Base-by-base conservation (phyloP, 2,329 filamentous ascomycete species). In the Pseudogymnoascus sp. region DNA sequence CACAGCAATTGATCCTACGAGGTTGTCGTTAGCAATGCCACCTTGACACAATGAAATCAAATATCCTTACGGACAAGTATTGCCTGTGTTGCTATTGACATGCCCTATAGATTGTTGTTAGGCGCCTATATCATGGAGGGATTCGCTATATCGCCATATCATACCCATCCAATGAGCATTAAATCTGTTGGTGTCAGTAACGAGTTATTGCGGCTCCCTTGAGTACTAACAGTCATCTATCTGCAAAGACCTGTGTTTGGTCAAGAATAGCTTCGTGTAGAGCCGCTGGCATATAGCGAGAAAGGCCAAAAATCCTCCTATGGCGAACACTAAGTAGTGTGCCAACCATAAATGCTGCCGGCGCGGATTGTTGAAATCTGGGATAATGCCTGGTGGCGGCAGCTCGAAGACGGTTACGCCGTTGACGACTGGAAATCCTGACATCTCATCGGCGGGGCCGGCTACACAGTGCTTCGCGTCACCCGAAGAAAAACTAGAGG, bases 151-250 rank as follows among this genome's bases (percentile, higher is more conserved):
- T 31, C 40, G 61, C 16, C 47, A 33, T 33, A 21, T 33, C 44
- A 11, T 63, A 67, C 25, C 64, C 56, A 37, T 62, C 62, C 50
- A 14, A 44, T 6, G 35, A 62, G 16, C 50, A 63, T 61, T 4
- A 63, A 63, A 31, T 16, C 50, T 61, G 23, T 35, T n/a, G 2
- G 60, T 28, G 28, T 59, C 25, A 61, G 37, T 28, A 23, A 38
- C 21, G 11, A 31, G 37, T 38, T 25, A 16, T n/a, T 28, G 21
- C 14, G 50, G 31, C n/a, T 18, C 6, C 16, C 16, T 16, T 18
- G n/a, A n/a, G 38, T 61, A 64, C 62, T 62, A 21, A 66, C 65
- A 47, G 60, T 67, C 65, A 59, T 67, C 65, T 4, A 53, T 28
- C 33, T 67, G 61, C 23, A 66, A 65, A 6, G 7, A 11, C 47